Conservation (phyloP, 2,329 filamentous ascomycete genomes). For the Penicillium digitatum region DNA sequence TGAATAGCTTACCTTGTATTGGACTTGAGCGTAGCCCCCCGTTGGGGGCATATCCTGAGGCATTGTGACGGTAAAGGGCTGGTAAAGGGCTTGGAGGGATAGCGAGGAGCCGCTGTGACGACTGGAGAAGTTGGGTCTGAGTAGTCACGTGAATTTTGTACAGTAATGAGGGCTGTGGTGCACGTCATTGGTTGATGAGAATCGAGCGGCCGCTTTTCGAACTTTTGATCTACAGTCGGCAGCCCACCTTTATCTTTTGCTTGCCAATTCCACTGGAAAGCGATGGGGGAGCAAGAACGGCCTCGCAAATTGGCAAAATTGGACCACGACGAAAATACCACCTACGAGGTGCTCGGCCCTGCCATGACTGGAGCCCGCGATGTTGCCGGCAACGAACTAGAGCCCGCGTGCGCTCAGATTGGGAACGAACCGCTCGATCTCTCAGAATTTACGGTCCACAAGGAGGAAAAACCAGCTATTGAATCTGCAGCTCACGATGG, state of each 20-base stretch:
- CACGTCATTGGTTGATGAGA: constrained; percentile 27
- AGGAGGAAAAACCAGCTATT: neutral
- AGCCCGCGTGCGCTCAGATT: constrained; percentile 6
- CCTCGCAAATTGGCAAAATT: constrained; percentile 55
- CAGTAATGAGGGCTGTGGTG: constrained; percentile 31
- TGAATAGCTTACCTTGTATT: constrained; percentile 74
- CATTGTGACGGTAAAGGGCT: constrained; percentile 56
- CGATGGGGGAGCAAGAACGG: constrained; percentile 54
- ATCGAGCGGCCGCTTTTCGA: constrained; percentile 14
- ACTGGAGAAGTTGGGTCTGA: constrained; percentile 30
- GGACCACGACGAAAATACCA: constrained; percentile 31
- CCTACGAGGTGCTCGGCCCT: constrained; percentile 24
- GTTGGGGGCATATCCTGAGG: constrained; percentile 94
- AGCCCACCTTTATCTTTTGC: constrained; percentile 7
- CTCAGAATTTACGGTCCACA: neutral
- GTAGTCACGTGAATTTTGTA: constrained; percentile 27
- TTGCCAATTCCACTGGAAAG: neutral
- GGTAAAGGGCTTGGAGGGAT: constrained; percentile 18
- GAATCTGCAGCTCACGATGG: constrained; percentile 2
- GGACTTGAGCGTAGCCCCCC: constrained; percentile 92
- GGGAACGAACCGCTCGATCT: constrained; percentile 10
- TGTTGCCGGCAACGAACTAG: constrained; percentile 12
- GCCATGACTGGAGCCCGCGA: constrained; percentile 32
- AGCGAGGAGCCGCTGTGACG: constrained; percentile 19
- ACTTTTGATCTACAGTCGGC: constrained; percentile 17